phyloP scores from a whole-genome alignment of 2,329 filamentous ascomycete genomes.

The Sporothrix variecibatus region DNA sequence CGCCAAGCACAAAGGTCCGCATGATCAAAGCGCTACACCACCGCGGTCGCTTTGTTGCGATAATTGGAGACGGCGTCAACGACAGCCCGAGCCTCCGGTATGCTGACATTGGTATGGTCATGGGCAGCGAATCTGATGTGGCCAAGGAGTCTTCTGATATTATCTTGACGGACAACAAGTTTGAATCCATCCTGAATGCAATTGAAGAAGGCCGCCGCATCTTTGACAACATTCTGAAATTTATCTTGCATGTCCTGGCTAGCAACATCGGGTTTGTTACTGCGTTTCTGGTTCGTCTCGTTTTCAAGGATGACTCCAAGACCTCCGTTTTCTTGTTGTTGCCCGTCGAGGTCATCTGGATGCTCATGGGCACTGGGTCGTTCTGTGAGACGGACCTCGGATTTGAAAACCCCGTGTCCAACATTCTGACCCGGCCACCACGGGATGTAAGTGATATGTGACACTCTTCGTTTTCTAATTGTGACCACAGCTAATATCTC shows the following conservation, averaged over 20 bases:
- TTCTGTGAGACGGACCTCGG: slow-evolving; percentile 87
- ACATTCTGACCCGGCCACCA: slow-evolving; percentile 79
- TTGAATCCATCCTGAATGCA: slow-evolving; percentile 79
- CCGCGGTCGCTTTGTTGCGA: slow-evolving; percentile 73
- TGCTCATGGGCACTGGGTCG: slow-evolving; percentile 88
- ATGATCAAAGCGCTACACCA: slow-evolving; percentile 89
- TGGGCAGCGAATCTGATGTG: slow-evolving; percentile 81
- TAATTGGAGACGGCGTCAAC: slow-evolving; percentile 89
- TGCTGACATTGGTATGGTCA: slow-evolving; percentile 84
- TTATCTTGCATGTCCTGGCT: slow-evolving; percentile 75
- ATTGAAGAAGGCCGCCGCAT: slow-evolving; percentile 81
- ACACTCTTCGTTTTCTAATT: too few species aligned
- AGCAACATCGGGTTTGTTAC: slow-evolving; percentile 85
- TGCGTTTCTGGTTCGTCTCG: slow-evolving; percentile 78
- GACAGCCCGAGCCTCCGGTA: slow-evolving; percentile 79
- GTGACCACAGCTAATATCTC: not conserved
- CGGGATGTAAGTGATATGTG: slow-evolving; percentile 46
- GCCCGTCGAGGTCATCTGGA: slow-evolving; percentile 86
- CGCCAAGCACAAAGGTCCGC: slow-evolving; percentile 81
- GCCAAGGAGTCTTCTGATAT: slow-evolving; percentile 81
- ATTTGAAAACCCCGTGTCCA: slow-evolving; percentile 71
- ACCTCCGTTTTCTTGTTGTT: slow-evolving; percentile 84
- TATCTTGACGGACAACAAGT: slow-evolving; percentile 85
- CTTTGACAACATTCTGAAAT: slow-evolving; percentile 89
- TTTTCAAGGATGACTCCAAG: slow-evolving; percentile 70